A percentile compares a stretch with the other conserved stretches of the same genome.
Conservation (phyloP, 768 basidiomycete genomes). For the Kwoniella europaea region DNA sequence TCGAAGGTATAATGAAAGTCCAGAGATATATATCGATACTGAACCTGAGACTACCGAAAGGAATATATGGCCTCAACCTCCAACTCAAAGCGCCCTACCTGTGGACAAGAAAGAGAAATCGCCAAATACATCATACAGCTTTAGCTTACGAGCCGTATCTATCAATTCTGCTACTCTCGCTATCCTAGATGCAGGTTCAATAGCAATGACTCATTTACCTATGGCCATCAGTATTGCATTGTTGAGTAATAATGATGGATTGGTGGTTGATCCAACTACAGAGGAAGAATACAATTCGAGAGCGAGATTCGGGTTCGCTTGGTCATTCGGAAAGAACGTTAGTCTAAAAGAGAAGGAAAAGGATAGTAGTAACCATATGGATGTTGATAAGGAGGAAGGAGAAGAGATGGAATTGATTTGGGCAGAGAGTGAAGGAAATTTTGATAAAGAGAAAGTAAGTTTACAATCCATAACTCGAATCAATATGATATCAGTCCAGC, state of each 20-base stretch:
- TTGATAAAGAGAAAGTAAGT: conserved; percentile 37
- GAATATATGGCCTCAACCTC: conserved; percentile 28
- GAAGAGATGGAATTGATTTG: conserved; percentile 45
- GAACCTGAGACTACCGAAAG: conserved; percentile 8
- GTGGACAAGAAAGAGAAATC: conserved; percentile 1
- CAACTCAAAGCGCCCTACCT: conserved; percentile 1
- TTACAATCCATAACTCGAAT: too few species aligned
- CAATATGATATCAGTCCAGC: too few species aligned
- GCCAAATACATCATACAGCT: conserved; percentile 21
- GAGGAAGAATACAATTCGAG: conserved; percentile 52
- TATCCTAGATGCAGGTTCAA: conserved; percentile 52
- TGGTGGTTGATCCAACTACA: conserved; percentile 56
- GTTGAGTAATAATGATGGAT: conserved; percentile 11
- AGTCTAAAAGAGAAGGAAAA: conserved; percentile 3
- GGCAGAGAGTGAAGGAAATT: conserved; percentile 52
- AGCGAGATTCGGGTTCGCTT: conserved; percentile 45
- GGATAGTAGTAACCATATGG: conserved; percentile 31
- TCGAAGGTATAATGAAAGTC: background rate
- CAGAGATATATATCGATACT: conserved; percentile 3
- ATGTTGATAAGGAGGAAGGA: conserved; percentile 14
- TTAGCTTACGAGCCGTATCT: conserved; percentile 47
- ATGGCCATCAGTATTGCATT: conserved; percentile 48
- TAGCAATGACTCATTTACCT: conserved; percentile 52
- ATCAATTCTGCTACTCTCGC: conserved; percentile 59
- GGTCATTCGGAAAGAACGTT: conserved; percentile 52